These are phyloP conservation scores for Crithidia bombi DNA, from an alignment of 208 protist species.

Conservation along the genomic window DNA sequence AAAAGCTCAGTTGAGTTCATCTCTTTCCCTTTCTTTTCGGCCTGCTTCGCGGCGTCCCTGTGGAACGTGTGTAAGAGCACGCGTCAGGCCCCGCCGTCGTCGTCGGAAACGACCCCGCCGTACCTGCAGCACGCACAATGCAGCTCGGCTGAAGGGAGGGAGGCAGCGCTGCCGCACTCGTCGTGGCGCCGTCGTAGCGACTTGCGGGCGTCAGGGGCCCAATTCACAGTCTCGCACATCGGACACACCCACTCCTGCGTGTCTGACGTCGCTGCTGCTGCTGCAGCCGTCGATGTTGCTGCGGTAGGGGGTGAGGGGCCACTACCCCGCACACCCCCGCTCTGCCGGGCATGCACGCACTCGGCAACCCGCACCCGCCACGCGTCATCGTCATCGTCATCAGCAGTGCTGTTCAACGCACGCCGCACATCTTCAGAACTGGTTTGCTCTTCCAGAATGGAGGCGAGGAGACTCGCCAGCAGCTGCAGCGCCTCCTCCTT, in stretches of 20 bases:
- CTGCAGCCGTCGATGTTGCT: not conserved
- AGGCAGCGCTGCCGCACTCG: not conserved
- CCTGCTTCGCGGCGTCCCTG: too few species aligned
- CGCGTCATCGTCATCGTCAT: conserved; percentile 12
- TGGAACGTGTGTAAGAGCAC: too few species aligned
- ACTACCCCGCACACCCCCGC: not conserved
- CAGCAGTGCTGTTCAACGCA: conserved; percentile 24
- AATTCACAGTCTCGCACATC: conserved; percentile 43
- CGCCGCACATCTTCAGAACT: conserved; percentile 44
- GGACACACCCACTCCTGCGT: conserved; percentile 48
- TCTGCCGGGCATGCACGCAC: conserved; percentile 20
- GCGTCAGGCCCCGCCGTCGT: too few species aligned
- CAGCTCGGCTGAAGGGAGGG: conserved; percentile 1
- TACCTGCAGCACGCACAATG: conserved; percentile 30
- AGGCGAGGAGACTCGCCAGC: conserved; percentile 60
- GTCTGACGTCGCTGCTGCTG: not conserved
- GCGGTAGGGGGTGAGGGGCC: not conserved
- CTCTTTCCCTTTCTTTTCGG: too few species aligned
- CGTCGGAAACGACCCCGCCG: too few species aligned
- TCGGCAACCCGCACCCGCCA: conserved; percentile 47
- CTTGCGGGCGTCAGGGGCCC: conserved; percentile 38
- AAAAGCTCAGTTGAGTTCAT: too few species aligned
- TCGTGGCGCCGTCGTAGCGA: conserved; percentile 35
- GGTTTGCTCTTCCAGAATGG: conserved; percentile 51
- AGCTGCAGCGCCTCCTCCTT: conserved; percentile 40